phyloP scores from a whole-genome alignment of 2,329 filamentous ascomycete genomes.

The Calonectria crousiana region DNA sequence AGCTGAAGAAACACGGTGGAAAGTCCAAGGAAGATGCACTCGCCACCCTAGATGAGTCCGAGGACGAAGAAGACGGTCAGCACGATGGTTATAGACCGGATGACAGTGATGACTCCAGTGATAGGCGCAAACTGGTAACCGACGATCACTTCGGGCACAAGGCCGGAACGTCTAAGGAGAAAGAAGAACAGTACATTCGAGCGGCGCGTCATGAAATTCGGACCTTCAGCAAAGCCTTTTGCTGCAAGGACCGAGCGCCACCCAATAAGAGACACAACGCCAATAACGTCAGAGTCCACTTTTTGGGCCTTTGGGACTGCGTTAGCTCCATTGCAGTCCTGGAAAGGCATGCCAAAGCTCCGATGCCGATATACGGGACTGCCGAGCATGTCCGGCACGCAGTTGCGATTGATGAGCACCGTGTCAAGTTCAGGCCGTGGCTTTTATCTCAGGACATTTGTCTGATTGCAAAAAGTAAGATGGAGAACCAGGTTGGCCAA shows the following conservation, averaged over 20 bases:
- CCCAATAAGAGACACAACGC: slow-evolving; percentile 23
- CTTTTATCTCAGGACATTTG: slow-evolving; percentile 57
- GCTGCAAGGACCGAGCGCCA: slow-evolving; percentile 50
- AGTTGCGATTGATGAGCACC: slow-evolving; percentile 64
- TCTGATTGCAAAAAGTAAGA: slow-evolving; percentile 48
- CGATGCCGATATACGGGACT: slow-evolving; percentile 53
- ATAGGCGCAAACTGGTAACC: no score
- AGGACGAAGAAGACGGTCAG: no score
- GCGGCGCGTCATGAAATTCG: slow-evolving; percentile 51
- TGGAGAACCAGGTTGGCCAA: no score
- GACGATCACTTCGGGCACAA: no score
- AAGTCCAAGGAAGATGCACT: background rate
- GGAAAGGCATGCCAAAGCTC: slow-evolving; percentile 52
- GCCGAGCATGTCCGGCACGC: slow-evolving; percentile 63
- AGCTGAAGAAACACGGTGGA: slow-evolving; percentile 45
- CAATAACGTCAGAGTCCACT: slow-evolving; percentile 61
- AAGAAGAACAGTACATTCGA: background rate
- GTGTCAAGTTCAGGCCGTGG: slow-evolving; percentile 67
- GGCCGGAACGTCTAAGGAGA: background rate
- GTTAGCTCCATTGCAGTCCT: slow-evolving; percentile 63
- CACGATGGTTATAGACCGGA: no score
- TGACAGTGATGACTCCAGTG: no score
- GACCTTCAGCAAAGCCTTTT: slow-evolving; percentile 62
- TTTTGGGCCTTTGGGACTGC: slow-evolving; percentile 67
- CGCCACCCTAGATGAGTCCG: no score